Percentiles rank a stretch among this genome's conserved stretches.
phyloP scores from a whole-genome alignment of 192 early-diverging fungal species.

The Entomortierella lignicola region DNA sequence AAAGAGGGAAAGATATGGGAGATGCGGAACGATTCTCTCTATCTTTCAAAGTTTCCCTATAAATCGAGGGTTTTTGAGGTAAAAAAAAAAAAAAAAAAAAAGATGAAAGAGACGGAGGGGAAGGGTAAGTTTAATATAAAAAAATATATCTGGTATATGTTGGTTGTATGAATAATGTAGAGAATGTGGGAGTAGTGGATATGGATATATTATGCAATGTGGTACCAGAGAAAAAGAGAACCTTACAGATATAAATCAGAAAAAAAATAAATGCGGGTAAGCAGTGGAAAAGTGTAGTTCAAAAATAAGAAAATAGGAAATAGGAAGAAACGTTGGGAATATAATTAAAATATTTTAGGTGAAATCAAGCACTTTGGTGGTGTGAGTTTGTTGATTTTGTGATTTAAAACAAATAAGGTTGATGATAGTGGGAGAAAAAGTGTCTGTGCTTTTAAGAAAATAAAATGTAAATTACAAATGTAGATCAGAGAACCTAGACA shows the following conservation, averaged over 20 bases:
- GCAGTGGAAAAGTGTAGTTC: not conserved
- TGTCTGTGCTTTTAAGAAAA: too few species aligned
- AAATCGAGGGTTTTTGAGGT: not conserved
- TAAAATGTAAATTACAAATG: too few species aligned
- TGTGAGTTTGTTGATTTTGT: not conserved
- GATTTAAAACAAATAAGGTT: not conserved
- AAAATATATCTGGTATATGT: too few species aligned
- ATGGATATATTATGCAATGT: not conserved
- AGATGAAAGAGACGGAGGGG: not conserved
- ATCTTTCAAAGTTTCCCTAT: not conserved
- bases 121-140: too few species aligned
- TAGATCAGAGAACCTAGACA: too few species aligned
- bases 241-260: too few species aligned
- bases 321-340: too few species aligned
- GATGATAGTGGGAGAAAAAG: not conserved
- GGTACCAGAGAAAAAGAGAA: not conserved
- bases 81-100: not conserved
- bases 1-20: not conserved
- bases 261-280: not conserved
- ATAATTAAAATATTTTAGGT: too few species aligned
- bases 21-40: not conserved
- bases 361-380: too few species aligned
- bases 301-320: too few species aligned
- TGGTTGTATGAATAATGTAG: not conserved
- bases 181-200: not conserved